Percentiles rank a stretch among this genome's conserved stretches.
Evolutionary conservation across 2,329 filamentous ascomycete species (phyloP).

Genomic region (Lachnellula subtilissima): DNA sequence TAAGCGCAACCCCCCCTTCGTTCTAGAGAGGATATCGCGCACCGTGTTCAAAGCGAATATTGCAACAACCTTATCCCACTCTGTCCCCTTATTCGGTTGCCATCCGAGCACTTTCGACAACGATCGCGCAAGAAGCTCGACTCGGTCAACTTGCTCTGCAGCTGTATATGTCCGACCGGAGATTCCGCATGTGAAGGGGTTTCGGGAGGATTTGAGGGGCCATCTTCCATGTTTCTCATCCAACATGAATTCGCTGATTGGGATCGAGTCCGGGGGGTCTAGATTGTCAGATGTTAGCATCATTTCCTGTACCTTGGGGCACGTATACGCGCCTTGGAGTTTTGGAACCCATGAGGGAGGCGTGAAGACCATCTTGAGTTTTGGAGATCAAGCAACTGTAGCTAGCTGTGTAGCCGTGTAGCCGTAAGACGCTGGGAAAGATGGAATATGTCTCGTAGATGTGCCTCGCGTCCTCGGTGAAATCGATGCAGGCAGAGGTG

Average conservation of each 20-base stretch:
- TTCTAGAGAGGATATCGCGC: conserved; percentile 26
- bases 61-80: conserved; percentile 77
- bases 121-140: conserved; percentile 62
- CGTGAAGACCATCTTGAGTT: conserved; percentile 41
- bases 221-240: conserved; percentile 65
- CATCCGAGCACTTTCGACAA: conserved; percentile 69
- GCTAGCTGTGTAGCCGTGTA: too few species aligned
- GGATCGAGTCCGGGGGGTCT: conserved; percentile 60
- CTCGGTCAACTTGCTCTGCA: conserved; percentile 58
- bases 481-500: too few species aligned
- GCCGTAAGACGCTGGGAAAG: too few species aligned
- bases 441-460: too few species aligned
- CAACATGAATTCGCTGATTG: conserved; percentile 72
- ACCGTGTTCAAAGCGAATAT: conserved; percentile 80
- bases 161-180: conserved; percentile 63
- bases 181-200: conserved; percentile 74
- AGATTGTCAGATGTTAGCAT: conserved; percentile 4
- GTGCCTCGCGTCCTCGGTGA: too few species aligned
- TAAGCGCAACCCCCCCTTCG: neutral
- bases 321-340: conserved; percentile 34
- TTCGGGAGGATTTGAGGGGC: conserved; percentile 56
- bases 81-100: conserved; percentile 62
- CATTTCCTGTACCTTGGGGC: neutral
- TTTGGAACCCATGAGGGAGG: conserved; percentile 57
- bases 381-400: too few species aligned